Conservation (phyloP, 148 eudicot species). For the Spergularia marina region DNA sequence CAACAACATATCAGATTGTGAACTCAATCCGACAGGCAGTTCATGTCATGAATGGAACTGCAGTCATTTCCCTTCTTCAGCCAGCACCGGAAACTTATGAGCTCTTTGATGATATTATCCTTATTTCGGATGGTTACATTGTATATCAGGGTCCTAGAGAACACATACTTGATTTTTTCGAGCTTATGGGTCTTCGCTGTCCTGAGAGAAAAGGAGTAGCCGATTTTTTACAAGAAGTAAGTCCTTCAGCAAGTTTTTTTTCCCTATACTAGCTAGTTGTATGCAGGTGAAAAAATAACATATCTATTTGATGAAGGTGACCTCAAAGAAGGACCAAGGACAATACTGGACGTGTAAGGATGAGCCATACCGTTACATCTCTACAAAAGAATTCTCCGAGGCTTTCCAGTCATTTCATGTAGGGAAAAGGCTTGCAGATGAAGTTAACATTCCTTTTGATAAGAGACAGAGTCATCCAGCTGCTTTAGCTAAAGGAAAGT, state of each 20-base stretch:
- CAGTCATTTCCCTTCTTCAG: slow-evolving; percentile 44
- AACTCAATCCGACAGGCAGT: slow-evolving; percentile 39
- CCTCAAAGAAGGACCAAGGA: slow-evolving; percentile 52
- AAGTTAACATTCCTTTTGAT: slow-evolving; percentile 40
- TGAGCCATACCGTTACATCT: slow-evolving; percentile 34
- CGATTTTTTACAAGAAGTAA: slow-evolving; percentile 49
- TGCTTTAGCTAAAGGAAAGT: slow-evolving; percentile 41
- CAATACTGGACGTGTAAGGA: slow-evolving; percentile 42
- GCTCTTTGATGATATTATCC: slow-evolving; percentile 52
- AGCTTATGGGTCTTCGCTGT: slow-evolving; percentile 46
- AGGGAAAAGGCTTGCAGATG: slow-evolving; percentile 31
- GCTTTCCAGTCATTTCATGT: slow-evolving; percentile 45
- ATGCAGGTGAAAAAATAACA: not conserved
- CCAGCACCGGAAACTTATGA: slow-evolving; percentile 57
- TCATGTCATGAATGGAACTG: slow-evolving; percentile 45
- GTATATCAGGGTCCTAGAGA: slow-evolving; percentile 51
- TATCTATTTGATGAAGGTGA: slow-evolving; percentile 14
- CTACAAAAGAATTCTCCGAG: slow-evolving; percentile 38
- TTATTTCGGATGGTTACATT: slow-evolving; percentile 45
- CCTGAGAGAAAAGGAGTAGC: slow-evolving; percentile 58
- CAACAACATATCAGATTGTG: slow-evolving; percentile 50
- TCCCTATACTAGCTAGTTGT: not conserved
- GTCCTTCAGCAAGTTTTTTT: not conserved
- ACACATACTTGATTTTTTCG: slow-evolving; percentile 45
- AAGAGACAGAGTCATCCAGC: slow-evolving; percentile 38